Base-by-base conservation (phyloP, 352 stramenopile genomes). In the Poterioochromonas sp. region DNA sequence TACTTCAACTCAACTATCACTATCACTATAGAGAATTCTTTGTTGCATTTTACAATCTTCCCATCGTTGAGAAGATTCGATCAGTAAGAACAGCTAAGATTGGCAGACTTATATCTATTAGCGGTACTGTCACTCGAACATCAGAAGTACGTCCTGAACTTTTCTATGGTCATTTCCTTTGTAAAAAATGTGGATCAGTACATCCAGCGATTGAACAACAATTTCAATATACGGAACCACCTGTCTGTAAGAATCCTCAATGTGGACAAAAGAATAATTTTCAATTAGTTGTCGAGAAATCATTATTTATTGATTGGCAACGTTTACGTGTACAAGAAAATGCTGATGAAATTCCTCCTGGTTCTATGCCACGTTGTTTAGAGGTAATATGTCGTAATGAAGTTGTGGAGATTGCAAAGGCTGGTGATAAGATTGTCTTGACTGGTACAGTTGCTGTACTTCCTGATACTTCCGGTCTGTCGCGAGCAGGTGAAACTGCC, bases 241-340 rank as follows among this genome's bases (percentile, higher is more conserved):
- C 91, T 41, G 90, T 96, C 79, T 99, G 96, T 86, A 87, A 92
- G 60, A 99, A 99, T 81, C 91, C 92, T 22, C 90, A 93, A 34
- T 99, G 95, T 84, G 85, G 90, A 62, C 96, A 96, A 80, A 95
- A 91, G 22, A 8, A 60, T 18, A 26, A 34, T 79, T 87, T 76
- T 64, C 70, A 84, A 63, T 85, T 97, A 8, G 87, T 95, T 82
- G 87, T 88, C 0, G 88, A 95, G 64, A 92, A 90, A 74, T 96
- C 88, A 32, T 88, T 95, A 43, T 99, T 99, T 81, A 92, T 97
- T 18, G 96, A 99, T 83, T 99, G 95, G 95, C 96, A 99, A 85
- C 90, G 94, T 40, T 85, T 99, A 44, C 92, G 96, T 54, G 92
- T 99, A 29, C 96, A 99, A 84, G 96, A 99, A 82, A 98, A 98